A percentile compares a stretch with the other conserved stretches of the same genome.
Evolutionary conservation across 495 filamentous ascomycete genomes (phyloP).

Genomic region (Daldinia loculata): DNA sequence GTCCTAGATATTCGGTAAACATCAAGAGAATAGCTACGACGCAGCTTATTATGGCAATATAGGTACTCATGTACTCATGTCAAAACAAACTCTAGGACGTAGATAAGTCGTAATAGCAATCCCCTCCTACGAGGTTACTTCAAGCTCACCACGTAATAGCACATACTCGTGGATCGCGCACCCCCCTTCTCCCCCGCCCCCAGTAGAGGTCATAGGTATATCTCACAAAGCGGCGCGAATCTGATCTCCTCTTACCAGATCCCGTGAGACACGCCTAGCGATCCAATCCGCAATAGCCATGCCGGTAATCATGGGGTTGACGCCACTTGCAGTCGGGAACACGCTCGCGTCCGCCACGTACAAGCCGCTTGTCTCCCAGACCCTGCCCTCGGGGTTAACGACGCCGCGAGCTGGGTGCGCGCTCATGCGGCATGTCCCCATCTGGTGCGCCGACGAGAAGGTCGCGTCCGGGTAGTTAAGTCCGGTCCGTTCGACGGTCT

Average conservation of each 20-base stretch:
- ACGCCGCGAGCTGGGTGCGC: constrained; percentile 67
- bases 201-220: neutral
- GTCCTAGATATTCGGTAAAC: neutral
- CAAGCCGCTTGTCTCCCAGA: constrained; percentile 78
- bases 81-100: neutral
- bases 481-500: constrained; percentile 58
- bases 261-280: constrained; percentile 59
- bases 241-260: constrained; percentile 40
- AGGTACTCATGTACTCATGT: neutral
- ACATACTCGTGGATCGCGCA: neutral
- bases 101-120: neutral
- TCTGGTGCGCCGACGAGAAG: constrained; percentile 79
- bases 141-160: too few species aligned
- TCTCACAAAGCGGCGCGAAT: constrained; percentile 19
- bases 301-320: constrained; percentile 92
- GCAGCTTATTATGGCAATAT: neutral
- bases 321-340: constrained; percentile 87
- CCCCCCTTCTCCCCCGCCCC: too few species aligned
- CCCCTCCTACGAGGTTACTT: neutral
- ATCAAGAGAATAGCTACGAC: neutral
- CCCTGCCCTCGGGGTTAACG: constrained; percentile 75
- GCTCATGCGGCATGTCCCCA: constrained; percentile 90
- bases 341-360: constrained; percentile 89
- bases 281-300: constrained; percentile 84
- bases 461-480: constrained; percentile 59